These are phyloP conservation scores for Cladorrhinum samala DNA, from an alignment of 495 filamentous ascomycete genomes.

Conservation along the genomic window DNA sequence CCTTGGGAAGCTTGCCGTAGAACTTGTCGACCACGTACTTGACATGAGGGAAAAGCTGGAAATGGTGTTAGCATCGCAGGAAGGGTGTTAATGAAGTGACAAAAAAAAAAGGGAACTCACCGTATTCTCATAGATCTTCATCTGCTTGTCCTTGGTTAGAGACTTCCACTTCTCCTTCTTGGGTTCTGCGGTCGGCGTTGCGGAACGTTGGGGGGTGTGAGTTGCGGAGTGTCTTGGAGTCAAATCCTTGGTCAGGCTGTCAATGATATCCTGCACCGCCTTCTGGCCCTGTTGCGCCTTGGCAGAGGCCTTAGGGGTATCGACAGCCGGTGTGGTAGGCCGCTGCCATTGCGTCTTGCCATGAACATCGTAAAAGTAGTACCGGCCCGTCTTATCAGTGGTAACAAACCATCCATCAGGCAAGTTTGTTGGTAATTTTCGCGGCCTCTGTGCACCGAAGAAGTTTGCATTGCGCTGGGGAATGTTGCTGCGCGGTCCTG, in stretches of 20 bases:
- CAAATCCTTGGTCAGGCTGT: constrained; percentile 65
- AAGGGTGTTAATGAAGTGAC: too few relatives aligned
- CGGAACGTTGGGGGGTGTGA: constrained; percentile 60
- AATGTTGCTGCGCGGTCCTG: constrained; percentile 59
- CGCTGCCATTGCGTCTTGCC: constrained; percentile 74
- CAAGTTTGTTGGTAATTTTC: constrained; percentile 51
- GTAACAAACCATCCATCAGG: constrained; percentile 78
- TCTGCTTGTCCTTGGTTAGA: constrained; percentile 75
- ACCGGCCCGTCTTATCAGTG: constrained; percentile 53
- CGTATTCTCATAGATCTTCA: constrained; percentile 88
- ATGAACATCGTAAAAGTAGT: constrained; percentile 73
- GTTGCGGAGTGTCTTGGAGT: constrained; percentile 41
- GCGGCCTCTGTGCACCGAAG: constrained; percentile 53
- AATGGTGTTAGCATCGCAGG: constrained; percentile 20
- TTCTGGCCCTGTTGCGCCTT: constrained; percentile 49
- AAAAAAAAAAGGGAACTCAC: constrained; percentile 41
- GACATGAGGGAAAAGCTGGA: constrained; percentile 72
- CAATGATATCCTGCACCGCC: constrained; percentile 76
- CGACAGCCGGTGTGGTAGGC: constrained; percentile 60
- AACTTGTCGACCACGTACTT: constrained; percentile 83
- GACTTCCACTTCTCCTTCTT: constrained; percentile 80
- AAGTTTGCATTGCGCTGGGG: constrained; percentile 56
- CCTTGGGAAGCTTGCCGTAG: constrained; percentile 73
- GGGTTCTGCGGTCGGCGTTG: constrained; percentile 52
- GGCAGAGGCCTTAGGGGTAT: constrained; percentile 57